Evolutionary conservation across 2,329 filamentous ascomycete species (phyloP), one percentile per base, ranked within the genome.

Genomic region (Helotiales sp.): DNA sequence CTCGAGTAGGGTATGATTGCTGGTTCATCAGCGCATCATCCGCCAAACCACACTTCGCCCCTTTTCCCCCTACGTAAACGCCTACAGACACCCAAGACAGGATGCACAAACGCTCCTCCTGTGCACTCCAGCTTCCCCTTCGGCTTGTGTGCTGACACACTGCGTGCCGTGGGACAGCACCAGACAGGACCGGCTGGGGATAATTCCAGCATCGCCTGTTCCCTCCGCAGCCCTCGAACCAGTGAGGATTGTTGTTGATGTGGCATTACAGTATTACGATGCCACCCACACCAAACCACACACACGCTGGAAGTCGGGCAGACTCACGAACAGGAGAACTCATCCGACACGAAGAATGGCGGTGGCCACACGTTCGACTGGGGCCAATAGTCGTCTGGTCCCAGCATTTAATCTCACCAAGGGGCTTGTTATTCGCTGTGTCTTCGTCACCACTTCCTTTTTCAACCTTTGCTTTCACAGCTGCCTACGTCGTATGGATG

Each of bases 381-480:
- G 13, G 12, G 17, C 46, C 46, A 48, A 48, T 27, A 9, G 3
- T 1, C 27, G 2, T 12, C 27, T 9, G 27, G 31, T 30, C 46
- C 27, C 46, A 3, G 40, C 3, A 5, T 44, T 24, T 44, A 24
- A 44, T 44, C 40, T 44, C 40, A 44, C 40, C 22, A 25, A 8
- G 38, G 12, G 19, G 9, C 24, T 24, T 10, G 5, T 47, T 48
- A 48, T n/a, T 31, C 40, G 40, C 40, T 24, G 13, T 48, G 27
- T 48, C 46, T 22, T 48, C 46, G 46, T 48, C 46, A 48, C 29
- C 25, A 48, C 46, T 31, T 48, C 17, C 27, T 48, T 48, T 48
- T 48, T n/a, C 46, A 48, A 17, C 25, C 12, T 48, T 48, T 48
- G 46, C 31, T 48, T 48, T 48, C 46, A 33, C n/a, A 48, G 46